Evolutionary conservation across 1,139 yeast genomes (phyloP), one percentile per base, ranked within the genome.

Genomic region (Nakaseomyces kungkrabaensis): DNA sequence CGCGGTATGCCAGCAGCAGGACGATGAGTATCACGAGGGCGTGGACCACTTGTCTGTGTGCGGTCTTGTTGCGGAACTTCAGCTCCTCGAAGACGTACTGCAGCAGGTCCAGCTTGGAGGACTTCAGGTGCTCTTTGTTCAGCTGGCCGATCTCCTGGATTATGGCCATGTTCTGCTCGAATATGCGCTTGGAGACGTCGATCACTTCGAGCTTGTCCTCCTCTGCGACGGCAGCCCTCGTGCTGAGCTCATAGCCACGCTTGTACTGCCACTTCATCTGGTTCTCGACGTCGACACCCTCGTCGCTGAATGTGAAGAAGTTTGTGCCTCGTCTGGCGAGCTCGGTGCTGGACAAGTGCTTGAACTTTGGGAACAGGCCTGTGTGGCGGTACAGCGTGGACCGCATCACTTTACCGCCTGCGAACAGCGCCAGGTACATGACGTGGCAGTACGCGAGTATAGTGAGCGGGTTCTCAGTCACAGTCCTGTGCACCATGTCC

Each of bases 381-480:
- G 83, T 71, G 33, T 89, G 81, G 59, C 75, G 79, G 47, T 83
- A 73, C 37, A 86, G 68, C 24, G 81, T 76, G 1, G 89, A 81
- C 52, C 84, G 72, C 79, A 86, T 76, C 48, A 86, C 74, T 55
- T 82, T 73, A 31, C 95, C 95, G 47, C 96, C 96, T 5, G 95
- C 95, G 69, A 87, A 87, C 47, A 87, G 74, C 1, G 94, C 95
- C 62, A 86, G 71, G 67, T 87, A 87, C 81, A 86, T 76, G 44
- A 85, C 94, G 63, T 86, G 95, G 71, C 87, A 78, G 67, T 86
- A 86, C n/a, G 95, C 95, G 51, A 87, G 72, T 38, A 86, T 68
- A 37, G 85, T 68, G 60, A 84, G 79, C 7, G 95, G 95, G 60
- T 82, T 82, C 47, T 76, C 80, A 34, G 65, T 63, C 26, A 84